Conservation (phyloP, 306 rosid genomes). For the Hylodesmum podocarpum region DNA sequence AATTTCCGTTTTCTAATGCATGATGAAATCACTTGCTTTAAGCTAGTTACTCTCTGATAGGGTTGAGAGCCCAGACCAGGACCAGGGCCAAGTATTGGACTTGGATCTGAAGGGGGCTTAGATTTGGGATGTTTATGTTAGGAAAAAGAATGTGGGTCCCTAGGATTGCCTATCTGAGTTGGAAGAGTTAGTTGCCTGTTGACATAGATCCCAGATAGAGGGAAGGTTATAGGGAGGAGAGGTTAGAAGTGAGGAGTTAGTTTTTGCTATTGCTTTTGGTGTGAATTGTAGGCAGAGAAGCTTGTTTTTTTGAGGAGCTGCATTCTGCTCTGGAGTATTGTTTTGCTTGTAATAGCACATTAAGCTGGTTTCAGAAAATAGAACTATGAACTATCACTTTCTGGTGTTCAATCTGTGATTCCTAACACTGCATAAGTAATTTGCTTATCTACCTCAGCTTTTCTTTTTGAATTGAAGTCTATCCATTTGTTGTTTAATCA, state of each 20-base stretch:
- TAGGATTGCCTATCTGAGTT: background rate
- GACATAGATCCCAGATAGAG: background rate
- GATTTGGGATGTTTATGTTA: background rate
- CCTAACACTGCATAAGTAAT: background rate
- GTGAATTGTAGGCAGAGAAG: background rate
- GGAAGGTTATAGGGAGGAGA: background rate
- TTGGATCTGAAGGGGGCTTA: background rate
- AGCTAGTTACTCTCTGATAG: constrained; percentile 16
- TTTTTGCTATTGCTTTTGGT: background rate
- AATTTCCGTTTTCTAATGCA: background rate
- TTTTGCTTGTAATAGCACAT: background rate
- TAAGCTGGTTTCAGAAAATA: background rate
- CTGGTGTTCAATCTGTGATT: background rate
- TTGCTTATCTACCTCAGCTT: background rate
- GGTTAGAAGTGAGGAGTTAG: background rate
- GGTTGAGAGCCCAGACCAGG: background rate
- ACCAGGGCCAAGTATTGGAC: background rate
- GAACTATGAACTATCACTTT: background rate
- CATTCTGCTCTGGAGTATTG: background rate
- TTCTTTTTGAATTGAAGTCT: constrained; percentile 24
- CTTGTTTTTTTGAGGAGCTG: background rate
- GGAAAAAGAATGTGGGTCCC: background rate
- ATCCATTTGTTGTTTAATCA: background rate
- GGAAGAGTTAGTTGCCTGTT: background rate
- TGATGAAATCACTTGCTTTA: constrained; percentile 9